Percentiles rank a stretch among this genome's conserved stretches.
These are phyloP conservation scores for Limnanthes douglasii DNA, from an alignment of 345 rosid genomes.

Conservation along the genomic window DNA sequence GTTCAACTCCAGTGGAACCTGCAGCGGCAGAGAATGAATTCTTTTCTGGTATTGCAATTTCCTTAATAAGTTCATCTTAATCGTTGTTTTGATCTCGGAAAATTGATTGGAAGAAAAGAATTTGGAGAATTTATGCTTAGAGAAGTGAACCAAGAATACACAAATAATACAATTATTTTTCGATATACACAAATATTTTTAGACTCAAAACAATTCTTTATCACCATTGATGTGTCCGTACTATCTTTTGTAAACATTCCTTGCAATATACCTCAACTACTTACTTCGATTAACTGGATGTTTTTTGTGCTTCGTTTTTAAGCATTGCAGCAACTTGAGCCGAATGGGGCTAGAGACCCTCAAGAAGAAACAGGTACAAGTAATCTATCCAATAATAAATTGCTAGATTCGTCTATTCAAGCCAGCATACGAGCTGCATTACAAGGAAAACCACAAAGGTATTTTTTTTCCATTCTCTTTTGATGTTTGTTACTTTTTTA, in stretches of 20 bases:
- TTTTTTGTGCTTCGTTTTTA: slow-evolving; percentile 19
- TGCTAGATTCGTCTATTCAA: slow-evolving; percentile 14
- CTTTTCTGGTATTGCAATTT: slow-evolving; percentile 15
- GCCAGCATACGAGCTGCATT: slow-evolving; percentile 22
- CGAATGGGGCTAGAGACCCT: slow-evolving; percentile 10
- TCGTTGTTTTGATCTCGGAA: no score
- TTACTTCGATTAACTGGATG: slow-evolving; percentile 10
- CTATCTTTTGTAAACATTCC: no score
- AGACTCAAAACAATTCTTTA: no score
- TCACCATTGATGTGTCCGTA: no score
- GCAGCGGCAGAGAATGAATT: slow-evolving; percentile 8
- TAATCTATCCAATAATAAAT: slow-evolving; percentile 13
- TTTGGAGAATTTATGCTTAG: no score
- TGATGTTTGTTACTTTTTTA: slow-evolving; percentile 2
- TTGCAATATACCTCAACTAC: no score
- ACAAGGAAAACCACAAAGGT: slow-evolving; percentile 69
- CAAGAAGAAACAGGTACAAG: slow-evolving; percentile 13
- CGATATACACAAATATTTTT: no score
- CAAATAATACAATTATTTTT: no score
- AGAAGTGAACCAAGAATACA: no score
- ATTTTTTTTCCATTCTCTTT: slow-evolving; percentile 6
- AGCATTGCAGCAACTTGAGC: slow-evolving; percentile 42
- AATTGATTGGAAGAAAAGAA: no score
- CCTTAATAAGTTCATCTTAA: no score
- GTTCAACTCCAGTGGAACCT: slow-evolving; percentile 4